phyloP scores from a whole-genome alignment of 345 rosid species.

The Camelina neglecta region DNA sequence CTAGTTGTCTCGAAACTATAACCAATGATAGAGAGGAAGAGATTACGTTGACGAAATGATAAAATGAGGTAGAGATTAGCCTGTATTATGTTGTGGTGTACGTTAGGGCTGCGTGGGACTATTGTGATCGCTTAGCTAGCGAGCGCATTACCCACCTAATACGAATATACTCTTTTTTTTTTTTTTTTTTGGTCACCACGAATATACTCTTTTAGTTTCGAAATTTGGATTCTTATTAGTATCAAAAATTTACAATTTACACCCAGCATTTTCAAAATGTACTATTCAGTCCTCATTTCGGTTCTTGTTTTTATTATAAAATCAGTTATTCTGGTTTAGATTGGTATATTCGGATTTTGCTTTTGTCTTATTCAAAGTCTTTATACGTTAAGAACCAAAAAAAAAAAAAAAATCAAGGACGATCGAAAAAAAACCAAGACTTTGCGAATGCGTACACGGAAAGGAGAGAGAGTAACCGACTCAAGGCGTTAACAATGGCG shows the following conservation, averaged over 20 bases:
- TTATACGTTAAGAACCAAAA: background rate
- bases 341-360: background rate
- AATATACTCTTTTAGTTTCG: background rate
- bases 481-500: conserved; percentile 21
- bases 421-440: conserved; percentile 1
- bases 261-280: conserved; percentile 1
- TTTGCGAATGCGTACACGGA: conserved; percentile 29
- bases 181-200: too few relatives aligned
- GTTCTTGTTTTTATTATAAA: background rate
- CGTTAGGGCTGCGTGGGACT: conserved; percentile 56
- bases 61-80: background rate
- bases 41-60: background rate
- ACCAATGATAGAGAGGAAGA: conserved; percentile 12
- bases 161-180: background rate
- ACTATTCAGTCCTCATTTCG: background rate
- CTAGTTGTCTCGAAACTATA: background rate
- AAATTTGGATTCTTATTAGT: conserved; percentile 9
- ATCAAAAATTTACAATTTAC: background rate
- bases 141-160: background rate
- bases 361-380: background rate
- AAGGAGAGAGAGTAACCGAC: background rate
- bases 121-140: conserved; percentile 38
- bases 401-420: background rate
- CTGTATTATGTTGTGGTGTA: conserved; percentile 42
- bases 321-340: conserved; percentile 7